A percentile compares a stretch with the other conserved stretches of the same genome.
These are phyloP conservation scores for Ceratorhiza oryzae-sativae DNA, from an alignment of 1,284 basidiomycete species.

Conservation along the genomic window DNA sequence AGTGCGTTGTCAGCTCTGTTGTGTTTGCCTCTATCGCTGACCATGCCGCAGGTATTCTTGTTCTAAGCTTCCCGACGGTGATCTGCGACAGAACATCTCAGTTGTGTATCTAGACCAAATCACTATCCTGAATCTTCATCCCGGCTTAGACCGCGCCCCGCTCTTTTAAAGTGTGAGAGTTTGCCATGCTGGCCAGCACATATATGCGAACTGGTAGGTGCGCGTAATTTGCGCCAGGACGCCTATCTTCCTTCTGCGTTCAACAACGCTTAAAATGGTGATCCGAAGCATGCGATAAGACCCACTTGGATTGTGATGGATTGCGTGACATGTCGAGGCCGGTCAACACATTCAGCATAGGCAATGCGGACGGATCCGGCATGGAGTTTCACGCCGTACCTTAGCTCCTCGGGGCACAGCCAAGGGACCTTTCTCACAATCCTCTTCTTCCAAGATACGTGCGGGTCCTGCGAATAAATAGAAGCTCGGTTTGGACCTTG, in stretches of 20 bases:
- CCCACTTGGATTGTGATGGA: background rate
- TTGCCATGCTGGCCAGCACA: background rate
- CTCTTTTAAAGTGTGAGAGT: slow-evolving; percentile 3
- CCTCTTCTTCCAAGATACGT: background rate
- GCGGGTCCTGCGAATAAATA: slow-evolving; percentile 21
- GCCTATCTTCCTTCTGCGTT: background rate
- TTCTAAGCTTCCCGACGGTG: slow-evolving; percentile 56
- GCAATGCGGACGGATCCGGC: background rate
- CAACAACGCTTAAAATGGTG: background rate
- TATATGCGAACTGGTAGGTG: background rate
- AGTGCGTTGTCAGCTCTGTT: slow-evolving; percentile 57
- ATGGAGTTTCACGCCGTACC: background rate
- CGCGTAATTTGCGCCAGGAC: background rate
- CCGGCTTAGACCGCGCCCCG: background rate
- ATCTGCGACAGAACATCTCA: slow-evolving; percentile 6
- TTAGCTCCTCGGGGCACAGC: background rate
- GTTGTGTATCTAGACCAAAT: slow-evolving; percentile 38
- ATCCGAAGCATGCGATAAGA: background rate
- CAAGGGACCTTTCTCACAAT: background rate
- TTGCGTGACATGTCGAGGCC: slow-evolving; percentile 8
- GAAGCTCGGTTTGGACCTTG: background rate
- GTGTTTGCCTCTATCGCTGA: slow-evolving; percentile 4
- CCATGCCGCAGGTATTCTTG: slow-evolving; percentile 60
- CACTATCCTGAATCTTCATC: background rate
- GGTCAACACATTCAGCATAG: background rate